Evolutionary conservation across 2,329 filamentous ascomycete genomes (phyloP), one percentile per base, ranked within the genome.

Genomic region (Phyllosticta citrichinensis): DNA sequence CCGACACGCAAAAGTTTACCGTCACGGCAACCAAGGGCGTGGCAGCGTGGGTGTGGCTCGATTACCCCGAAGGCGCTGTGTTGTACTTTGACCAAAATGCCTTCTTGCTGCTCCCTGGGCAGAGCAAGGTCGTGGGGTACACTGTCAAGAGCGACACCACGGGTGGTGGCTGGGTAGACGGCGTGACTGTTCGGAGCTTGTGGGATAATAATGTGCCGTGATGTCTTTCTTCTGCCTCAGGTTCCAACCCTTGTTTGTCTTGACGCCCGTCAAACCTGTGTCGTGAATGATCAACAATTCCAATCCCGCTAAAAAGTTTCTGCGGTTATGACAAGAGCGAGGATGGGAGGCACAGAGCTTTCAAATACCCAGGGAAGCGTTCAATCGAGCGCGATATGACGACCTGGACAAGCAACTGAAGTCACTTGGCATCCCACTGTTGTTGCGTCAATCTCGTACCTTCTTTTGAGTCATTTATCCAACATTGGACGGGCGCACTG

Each of bases 31-130:
- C 70, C 14, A 72, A 63, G 0, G 81, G 79, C 0, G 74, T 81
- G 0, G 79, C 80, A 3, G 73, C 80, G 3, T 83, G 80, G 72
- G 81, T 81, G 0, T 84, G 81, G 81, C 67, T 84, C 2, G 80
- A 81, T 58, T 78, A 81, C 61, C 80, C 80, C 0, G 69, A 74
- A 1, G 77, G 76, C 0, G 72, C 75, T 1, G 75, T 83, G 10
- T 72, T 81, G 0, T 75, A 76, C 35, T 85, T 84, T 62, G 77
- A 81, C 6, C 72, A 76, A 1, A 84, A 84, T 66, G 76, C 75
- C 0, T 84, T 84, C 63, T 76, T 79, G 67, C 66, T 84, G 35
- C 64, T 71, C 52, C 72, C 73, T 22, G 79, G 78, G 0, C 72
- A 79, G 67, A 72, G 70, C 55, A 78, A 73, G 65, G 70, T 74